phyloP scores from a whole-genome alignment of 2,329 filamentous ascomycete genomes.

The Dothideomycetes sp. region DNA sequence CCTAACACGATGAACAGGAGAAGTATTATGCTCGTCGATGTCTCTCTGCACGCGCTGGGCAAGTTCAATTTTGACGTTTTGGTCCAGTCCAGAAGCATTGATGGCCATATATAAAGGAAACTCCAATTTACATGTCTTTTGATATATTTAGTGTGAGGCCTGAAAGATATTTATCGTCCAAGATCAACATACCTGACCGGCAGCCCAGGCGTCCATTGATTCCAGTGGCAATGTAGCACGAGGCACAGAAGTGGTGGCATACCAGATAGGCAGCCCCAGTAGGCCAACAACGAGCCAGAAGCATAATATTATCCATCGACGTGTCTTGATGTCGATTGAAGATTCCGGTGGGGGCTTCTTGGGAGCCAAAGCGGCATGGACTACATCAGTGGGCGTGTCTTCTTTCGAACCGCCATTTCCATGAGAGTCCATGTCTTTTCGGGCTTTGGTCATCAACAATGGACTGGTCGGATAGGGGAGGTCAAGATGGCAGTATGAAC shows the following conservation, averaged over 20 bases:
- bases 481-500: not conserved
- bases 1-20: slow-evolving; percentile 73
- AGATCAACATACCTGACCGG: slow-evolving; percentile 59
- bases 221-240: slow-evolving; percentile 73
- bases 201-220: slow-evolving; percentile 84
- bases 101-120: slow-evolving; percentile 80
- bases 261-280: slow-evolving; percentile 89
- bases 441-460: not conserved
- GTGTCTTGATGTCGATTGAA: slow-evolving; percentile 56
- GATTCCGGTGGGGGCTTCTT: slow-evolving; percentile 65
- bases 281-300: slow-evolving; percentile 84
- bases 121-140: slow-evolving; percentile 72
- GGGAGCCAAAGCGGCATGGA: slow-evolving; percentile 9
- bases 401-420: not conserved
- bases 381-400: slow-evolving; percentile 1
- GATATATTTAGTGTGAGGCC: slow-evolving; percentile 8
- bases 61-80: slow-evolving; percentile 61
- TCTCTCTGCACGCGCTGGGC: slow-evolving; percentile 75
- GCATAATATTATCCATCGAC: slow-evolving; percentile 68
- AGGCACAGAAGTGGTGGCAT: slow-evolving; percentile 87
- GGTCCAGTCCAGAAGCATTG: slow-evolving; percentile 56
- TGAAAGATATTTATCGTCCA: slow-evolving; percentile 9
- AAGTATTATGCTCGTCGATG: slow-evolving; percentile 78
- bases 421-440: slow-evolving; percentile 3
- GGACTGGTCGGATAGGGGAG: not conserved